Evolutionary conservation across 306 rosid genomes (phyloP).

Genomic region (Castanea crenata): DNA sequence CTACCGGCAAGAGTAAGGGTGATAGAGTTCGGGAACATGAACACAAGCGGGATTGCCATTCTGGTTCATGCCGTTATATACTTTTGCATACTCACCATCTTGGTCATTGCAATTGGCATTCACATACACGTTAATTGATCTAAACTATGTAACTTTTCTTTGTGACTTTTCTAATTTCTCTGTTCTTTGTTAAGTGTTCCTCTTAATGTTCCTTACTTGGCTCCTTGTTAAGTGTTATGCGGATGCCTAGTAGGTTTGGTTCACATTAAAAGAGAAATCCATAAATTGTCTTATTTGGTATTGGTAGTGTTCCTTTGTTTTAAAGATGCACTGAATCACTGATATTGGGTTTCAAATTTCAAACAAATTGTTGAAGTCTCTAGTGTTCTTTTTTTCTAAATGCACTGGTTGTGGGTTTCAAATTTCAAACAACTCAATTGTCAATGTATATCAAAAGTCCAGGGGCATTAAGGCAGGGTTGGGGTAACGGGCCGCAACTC

Average conservation of each 20-base stretch:
- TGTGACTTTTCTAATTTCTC: not conserved
- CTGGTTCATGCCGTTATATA: constrained; percentile 81
- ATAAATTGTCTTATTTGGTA: not conserved
- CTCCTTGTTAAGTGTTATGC: not conserved
- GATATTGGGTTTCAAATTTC: too few species aligned
- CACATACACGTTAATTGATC: constrained; percentile 64
- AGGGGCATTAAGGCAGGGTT: too few species aligned
- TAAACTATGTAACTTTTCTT: not conserved
- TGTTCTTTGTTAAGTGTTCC: not conserved
- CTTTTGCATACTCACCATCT: constrained; percentile 79
- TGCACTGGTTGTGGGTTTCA: too few species aligned
- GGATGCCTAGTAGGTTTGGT: not conserved
- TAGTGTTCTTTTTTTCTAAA: too few species aligned
- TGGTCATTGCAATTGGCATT: constrained; percentile 82
- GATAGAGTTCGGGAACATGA: constrained; percentile 96
- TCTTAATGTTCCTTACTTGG: constrained; percentile 2
- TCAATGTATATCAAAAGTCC: too few species aligned
- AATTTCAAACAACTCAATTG: too few species aligned
- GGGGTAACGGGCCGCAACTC: constrained; percentile 8
- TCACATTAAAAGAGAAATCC: not conserved
- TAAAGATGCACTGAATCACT: too few species aligned
- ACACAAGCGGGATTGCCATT: constrained; percentile 91
- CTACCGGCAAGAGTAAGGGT: constrained; percentile 72
- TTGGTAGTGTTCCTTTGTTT: too few species aligned
- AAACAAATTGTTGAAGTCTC: too few species aligned